A percentile compares a stretch with the other conserved stretches of the same genome.
These are phyloP conservation scores for Claviceps pusilla DNA, from an alignment of 2,329 filamentous ascomycete species.

Conservation along the genomic window DNA sequence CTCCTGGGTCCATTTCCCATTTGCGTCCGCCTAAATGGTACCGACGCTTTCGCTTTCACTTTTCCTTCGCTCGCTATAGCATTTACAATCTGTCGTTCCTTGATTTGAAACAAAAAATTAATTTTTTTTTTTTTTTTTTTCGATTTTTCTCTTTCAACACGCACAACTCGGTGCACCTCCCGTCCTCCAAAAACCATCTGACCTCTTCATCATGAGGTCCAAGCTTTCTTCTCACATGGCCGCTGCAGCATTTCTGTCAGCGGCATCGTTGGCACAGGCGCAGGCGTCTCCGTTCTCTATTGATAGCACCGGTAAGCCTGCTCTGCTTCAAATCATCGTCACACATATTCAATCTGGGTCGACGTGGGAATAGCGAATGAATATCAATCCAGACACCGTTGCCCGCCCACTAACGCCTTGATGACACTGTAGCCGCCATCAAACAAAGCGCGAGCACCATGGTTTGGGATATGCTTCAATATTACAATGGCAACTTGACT, in stretches of 20 bases:
- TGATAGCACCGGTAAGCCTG: slow-evolving; percentile 4
- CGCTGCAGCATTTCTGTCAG: slow-evolving; percentile 4
- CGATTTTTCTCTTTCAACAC: no score
- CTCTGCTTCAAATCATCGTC: background rate
- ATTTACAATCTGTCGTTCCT: background rate
- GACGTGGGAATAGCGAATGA: background rate
- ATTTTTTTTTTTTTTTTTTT: background rate
- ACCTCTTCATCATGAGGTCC: slow-evolving; percentile 5
- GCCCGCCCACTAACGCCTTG: background rate
- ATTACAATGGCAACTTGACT: slow-evolving; percentile 30
- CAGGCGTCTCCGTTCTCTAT: slow-evolving; percentile 6
- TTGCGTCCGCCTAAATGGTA: background rate
- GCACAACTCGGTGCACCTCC: background rate
- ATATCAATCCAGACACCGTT: background rate
- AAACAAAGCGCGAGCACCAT: slow-evolving; percentile 23
- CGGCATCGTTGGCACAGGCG: slow-evolving; percentile 3
- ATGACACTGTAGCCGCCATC: slow-evolving; percentile 18
- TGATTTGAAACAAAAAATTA: background rate
- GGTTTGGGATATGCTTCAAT: slow-evolving; percentile 30
- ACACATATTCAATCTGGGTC: background rate
- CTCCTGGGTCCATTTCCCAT: background rate
- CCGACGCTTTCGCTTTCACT: background rate
- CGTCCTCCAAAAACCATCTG: background rate
- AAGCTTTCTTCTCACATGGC: background rate
- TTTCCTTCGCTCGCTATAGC: background rate